Evolutionary conservation across 306 rosid genomes (phyloP), one percentile per base, ranked within the genome.

Genomic region (Notholithocarpus densiflorus): DNA sequence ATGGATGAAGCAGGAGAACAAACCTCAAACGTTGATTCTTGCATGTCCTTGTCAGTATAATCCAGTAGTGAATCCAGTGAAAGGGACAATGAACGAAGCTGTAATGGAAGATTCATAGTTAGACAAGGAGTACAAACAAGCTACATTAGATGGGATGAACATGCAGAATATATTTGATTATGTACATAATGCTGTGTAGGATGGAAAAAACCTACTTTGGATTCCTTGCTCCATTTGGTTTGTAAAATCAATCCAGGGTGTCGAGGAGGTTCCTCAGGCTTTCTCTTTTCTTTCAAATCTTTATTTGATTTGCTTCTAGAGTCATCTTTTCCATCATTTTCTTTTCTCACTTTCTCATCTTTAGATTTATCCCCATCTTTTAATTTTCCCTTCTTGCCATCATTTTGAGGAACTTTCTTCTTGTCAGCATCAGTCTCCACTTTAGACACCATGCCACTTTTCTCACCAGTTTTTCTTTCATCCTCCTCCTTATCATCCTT

Each of bases 21-120:
- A 32, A 95, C 99, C 99, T 96, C 98, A 86, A 93, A 89, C 14
- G 93, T 93, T 51, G 99, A 89, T 84, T 96, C 99, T 77, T 91
- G 97, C 56, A 90, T 85, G 84, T 96, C 96, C 86, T 96, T 96
- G 84, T 93, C 98, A 4, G 94, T 83, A 79, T 96, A 96, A 82
- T 91, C 98, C 88, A 96, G 80, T 78, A 93, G 89, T 1, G 95
- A 84, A 82, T 96, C 99, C 75, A 96, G 85, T 20, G 99, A 90
- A 68, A 96, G 85, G 62, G 98, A 91, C 26, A 87, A 40, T 6
- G 98, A 87, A 6, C 97, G 96, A 40, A 89, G 82, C 99, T 96
- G 91, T 71, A 81, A 68, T 51, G 86, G n/a, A 75, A 75, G 45
- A 69, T 43, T 73, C 57, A 68, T 31, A 68, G 79, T 79, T 80